Evolutionary conservation across 139 green algal genomes (phyloP), one percentile per base, ranked within the genome.

Genomic region (Auxenochlorella protothecoides): DNA sequence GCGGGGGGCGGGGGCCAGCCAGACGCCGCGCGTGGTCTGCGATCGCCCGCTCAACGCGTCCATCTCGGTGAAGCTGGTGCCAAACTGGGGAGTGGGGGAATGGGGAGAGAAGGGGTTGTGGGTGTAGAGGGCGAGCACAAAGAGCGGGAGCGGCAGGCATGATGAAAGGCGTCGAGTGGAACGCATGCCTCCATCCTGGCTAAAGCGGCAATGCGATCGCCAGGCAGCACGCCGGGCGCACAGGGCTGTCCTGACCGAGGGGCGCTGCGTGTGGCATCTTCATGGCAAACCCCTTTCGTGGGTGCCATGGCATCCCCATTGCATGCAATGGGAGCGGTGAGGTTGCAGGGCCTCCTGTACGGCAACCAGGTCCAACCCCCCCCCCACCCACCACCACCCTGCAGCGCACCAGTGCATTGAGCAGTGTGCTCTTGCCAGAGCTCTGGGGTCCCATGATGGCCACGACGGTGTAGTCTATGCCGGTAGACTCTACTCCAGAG

Each of bases 391-490:
- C 27, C 27, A 0, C 27, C 27, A 44, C 27, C 27, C 27, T 44
- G 27, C 27, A 44, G 13, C 87, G 70, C 66, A 96, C 91, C 86
- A 96, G 72, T 44, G 86, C 53, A 78, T 97, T 97, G 59, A 97
- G 83, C 54, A 97, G 80, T n/a, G 91, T 97, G 71, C 81, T 90
- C 79, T 97, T 97, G 64, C 92, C 95, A 54, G 80, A 92, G 76
- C 83, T 93, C 81, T 99, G 95, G 6, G 95, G 95, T 0, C 95
- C 95, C 86, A 97, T 98, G 70, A 99, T 97, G 16, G 95, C 92
- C 8, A 99, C 88, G 0, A 97, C 81, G 12, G 88, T 85, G 77
- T 99, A 99, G 56, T 80, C 77, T 15, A 84, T 66, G 7, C 81
- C 85, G 5, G 67, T 69, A 7, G 68, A 66, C 11, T 82, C 78